These are phyloP conservation scores for Fusarium duplospermum DNA, from an alignment of 2,329 filamentous ascomycete genomes.

Conservation along the genomic window DNA sequence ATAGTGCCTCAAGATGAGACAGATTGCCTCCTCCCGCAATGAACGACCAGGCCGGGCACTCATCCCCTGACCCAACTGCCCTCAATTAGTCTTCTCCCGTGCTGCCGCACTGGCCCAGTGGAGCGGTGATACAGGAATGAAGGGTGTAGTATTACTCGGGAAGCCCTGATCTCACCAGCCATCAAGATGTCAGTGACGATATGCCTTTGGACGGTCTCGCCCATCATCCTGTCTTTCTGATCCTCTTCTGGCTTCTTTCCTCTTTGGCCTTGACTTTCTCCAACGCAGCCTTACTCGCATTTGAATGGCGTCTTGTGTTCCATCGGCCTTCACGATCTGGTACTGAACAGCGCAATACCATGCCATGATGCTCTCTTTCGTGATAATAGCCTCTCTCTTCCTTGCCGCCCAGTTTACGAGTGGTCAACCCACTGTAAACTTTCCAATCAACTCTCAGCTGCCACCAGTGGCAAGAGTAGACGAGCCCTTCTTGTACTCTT, in stretches of 20 bases:
- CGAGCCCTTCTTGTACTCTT: constrained; percentile 75
- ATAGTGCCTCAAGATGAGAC: constrained; percentile 41
- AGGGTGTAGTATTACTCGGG: constrained; percentile 49
- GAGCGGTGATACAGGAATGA: constrained; percentile 50
- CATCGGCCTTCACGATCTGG: constrained; percentile 29
- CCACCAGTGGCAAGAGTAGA: constrained; percentile 80
- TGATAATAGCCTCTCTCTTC: constrained; percentile 43
- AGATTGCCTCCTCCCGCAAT: constrained; percentile 49
- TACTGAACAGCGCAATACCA: constrained; percentile 35
- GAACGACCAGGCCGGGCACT: constrained; percentile 22
- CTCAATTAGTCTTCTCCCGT: constrained; percentile 28
- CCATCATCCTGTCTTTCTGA: constrained; percentile 24
- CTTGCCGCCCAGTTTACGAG: constrained; percentile 46
- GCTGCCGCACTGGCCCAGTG: constrained; percentile 39
- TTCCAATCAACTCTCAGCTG: constrained; percentile 87
- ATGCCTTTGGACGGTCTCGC: constrained; percentile 32
- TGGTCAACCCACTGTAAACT: constrained; percentile 61
- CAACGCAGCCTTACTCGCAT: constrained; percentile 8
- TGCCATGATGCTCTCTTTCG: constrained; percentile 47
- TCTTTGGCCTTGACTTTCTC: constrained; percentile 23
- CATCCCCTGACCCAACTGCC: constrained; percentile 19
- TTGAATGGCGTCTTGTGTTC: constrained; percentile 36
- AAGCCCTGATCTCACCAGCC: constrained; percentile 44
- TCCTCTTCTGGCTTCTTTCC: constrained; percentile 21
- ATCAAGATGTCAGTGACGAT: constrained; percentile 41